phyloP scores from a whole-genome alignment of 371 early-diverging fungal species.

The Saksenaea oblongispora region DNA sequence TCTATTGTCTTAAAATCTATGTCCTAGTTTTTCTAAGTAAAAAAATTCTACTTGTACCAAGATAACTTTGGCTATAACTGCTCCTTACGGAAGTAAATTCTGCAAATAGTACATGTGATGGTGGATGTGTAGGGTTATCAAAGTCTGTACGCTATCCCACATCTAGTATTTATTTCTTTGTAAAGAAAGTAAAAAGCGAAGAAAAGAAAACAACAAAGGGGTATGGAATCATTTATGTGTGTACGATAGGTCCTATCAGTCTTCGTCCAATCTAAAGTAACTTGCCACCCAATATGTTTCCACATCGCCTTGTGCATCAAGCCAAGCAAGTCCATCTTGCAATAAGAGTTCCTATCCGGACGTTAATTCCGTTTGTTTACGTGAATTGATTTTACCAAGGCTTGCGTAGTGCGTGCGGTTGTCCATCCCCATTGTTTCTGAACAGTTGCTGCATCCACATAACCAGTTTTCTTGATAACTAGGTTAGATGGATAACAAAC shows the following conservation, averaged over 20 bases:
- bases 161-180: not conserved
- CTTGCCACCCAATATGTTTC: constrained; percentile 83
- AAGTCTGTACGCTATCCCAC: not conserved
- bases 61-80: not conserved
- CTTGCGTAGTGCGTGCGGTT: constrained; percentile 53
- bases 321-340: constrained; percentile 84
- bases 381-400: constrained; percentile 28
- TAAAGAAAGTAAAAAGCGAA: not conserved
- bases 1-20: not conserved
- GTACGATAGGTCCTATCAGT: not conserved
- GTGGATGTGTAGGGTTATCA: not conserved
- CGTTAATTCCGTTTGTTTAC: constrained; percentile 6
- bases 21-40: not conserved
- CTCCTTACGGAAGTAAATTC: no score
- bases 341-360: constrained; percentile 65
- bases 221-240: not conserved
- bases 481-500: not conserved
- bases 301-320: constrained; percentile 66
- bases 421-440: constrained; percentile 62
- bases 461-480: constrained; percentile 55
- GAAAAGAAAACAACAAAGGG: not conserved
- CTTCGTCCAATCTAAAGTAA: constrained; percentile 54
- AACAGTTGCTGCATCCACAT: constrained; percentile 59
- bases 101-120: not conserved
- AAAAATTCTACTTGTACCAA: not conserved